Evolutionary conservation across 2,329 filamentous ascomycete genomes (phyloP), one percentile per base, ranked within the genome.

Genomic region (Nigrograna mackinnonii): DNA sequence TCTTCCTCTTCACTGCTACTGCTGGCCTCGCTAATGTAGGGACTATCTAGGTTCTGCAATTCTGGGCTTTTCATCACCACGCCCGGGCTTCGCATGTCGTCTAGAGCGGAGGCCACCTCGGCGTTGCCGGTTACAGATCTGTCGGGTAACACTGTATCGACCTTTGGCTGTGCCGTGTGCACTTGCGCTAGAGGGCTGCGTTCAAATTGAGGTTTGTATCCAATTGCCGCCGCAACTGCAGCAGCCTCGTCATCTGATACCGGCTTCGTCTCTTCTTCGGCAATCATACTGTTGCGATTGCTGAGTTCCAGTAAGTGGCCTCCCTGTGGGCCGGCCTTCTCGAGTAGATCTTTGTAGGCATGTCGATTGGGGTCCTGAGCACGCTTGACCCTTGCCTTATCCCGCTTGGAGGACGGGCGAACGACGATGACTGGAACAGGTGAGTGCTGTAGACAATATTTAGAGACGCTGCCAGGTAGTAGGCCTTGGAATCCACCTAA

Each of bases 371-470:
- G 85, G 56, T 96, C 89, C 40, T 87, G 84, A 37, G 84, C 80
- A 21, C 91, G 84, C 74, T 96, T 96, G 45, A 81, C 79, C 70
- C 94, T 95, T 73, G 95, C 95, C 71, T 94, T 94, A 62, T 89
- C 82, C 16, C 91, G 86, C 72, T 95, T 95, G 47, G 88, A 87
- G 22, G 86, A 87, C 24, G 91, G 91, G 4, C 91, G 83, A 7
- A 96, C 91, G 22, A 96, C 91, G 21, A 96, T 91, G 6, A 96
- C 91, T 1, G 91, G 91, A 1, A 96, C 89, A 0, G 91, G 91
- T 2, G 89, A 95, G 66, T 95, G 91, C 64, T 96, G 91, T 11
- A 96, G 78, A 60, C 91, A 96, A 70, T 96, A 96, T 64, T 96
- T 96, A 19, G 89, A 95, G 33, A 96, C 91, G 0, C 88, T 94